These are phyloP conservation scores for Lepiota brunneoincarnata DNA, from an alignment of 768 basidiomycete genomes.

Conservation along the genomic window DNA sequence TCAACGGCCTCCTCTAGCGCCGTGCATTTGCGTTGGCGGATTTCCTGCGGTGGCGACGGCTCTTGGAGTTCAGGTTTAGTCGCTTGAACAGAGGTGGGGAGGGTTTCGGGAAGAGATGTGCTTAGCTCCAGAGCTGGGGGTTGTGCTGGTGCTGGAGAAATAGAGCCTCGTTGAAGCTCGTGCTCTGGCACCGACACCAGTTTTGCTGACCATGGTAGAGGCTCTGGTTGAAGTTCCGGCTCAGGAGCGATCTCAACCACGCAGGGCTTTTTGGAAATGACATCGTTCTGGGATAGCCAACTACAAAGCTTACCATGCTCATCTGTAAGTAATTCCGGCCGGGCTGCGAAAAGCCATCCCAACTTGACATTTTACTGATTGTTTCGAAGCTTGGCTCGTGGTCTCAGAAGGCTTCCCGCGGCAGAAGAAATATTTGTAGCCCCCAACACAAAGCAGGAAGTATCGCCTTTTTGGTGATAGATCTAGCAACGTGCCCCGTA, in stretches of 20 bases:
- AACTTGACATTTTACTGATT: no score
- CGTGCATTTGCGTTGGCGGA: slow-evolving; percentile 4
- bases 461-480: no score
- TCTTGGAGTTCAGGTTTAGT: slow-evolving; percentile 7
- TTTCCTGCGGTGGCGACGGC: slow-evolving; percentile 11
- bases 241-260: neutral
- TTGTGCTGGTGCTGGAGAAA: neutral
- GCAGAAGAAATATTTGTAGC: no score
- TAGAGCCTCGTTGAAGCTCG: neutral
- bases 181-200: neutral
- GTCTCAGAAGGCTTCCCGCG: no score
- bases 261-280: no score
- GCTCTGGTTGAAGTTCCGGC: neutral
- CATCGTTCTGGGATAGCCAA: no score
- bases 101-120: slow-evolving; percentile 26
- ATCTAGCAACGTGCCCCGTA: no score
- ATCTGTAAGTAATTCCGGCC: no score
- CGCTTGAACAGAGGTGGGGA: slow-evolving; percentile 19
- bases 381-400: no score
- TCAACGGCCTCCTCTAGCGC: slow-evolving; percentile 8
- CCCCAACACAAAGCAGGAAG: no score
- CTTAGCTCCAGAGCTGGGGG: slow-evolving; percentile 11
- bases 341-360: no score
- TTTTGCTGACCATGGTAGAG: neutral
- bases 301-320: no score